phyloP scores from a whole-genome alignment of 768 basidiomycete genomes.

The Boletus huronensis region DNA sequence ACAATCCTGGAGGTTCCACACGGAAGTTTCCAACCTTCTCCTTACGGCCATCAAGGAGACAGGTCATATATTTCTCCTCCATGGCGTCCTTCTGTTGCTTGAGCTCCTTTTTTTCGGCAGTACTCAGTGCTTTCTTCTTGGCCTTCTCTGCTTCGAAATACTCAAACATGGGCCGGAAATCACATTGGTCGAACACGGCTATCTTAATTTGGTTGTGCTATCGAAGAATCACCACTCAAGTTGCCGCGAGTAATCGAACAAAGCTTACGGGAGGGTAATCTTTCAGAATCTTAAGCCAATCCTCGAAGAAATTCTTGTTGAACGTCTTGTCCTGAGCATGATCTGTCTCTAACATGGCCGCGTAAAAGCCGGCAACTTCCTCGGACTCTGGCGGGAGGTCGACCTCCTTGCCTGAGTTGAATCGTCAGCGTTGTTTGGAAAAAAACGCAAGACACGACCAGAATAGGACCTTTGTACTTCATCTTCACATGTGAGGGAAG shows the following conservation, averaged over 20 bases:
- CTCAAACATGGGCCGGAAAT: conserved; percentile 93
- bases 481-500: conserved; percentile 83
- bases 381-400: conserved; percentile 83
- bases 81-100: conserved; percentile 82
- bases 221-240: conserved; percentile 4
- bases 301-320: conserved; percentile 93
- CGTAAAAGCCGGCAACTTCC: conserved; percentile 97
- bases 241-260: conserved; percentile 5
- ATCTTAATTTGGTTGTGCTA: conserved; percentile 76
- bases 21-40: conserved; percentile 99
- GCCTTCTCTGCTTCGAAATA: conserved; percentile 90
- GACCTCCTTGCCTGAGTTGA: conserved; percentile 62
- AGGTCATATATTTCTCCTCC: conserved; percentile 82
- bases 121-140: conserved; percentile 82
- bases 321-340: conserved; percentile 87
- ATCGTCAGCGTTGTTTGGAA: conserved; percentile 15
- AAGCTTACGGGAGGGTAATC: conserved; percentile 77
- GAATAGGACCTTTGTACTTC: conserved; percentile 82
- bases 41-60: conserved; percentile 91
- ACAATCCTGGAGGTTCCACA: conserved; percentile 97
- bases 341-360: conserved; percentile 85
- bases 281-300: conserved; percentile 76
- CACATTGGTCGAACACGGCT: conserved; percentile 72
- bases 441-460: conserved; percentile 8
- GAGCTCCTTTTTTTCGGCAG: conserved; percentile 85